phyloP scores from a whole-genome alignment of 228 moss, liverwort and hornwort genomes.

The Sphagnum fallax region DNA sequence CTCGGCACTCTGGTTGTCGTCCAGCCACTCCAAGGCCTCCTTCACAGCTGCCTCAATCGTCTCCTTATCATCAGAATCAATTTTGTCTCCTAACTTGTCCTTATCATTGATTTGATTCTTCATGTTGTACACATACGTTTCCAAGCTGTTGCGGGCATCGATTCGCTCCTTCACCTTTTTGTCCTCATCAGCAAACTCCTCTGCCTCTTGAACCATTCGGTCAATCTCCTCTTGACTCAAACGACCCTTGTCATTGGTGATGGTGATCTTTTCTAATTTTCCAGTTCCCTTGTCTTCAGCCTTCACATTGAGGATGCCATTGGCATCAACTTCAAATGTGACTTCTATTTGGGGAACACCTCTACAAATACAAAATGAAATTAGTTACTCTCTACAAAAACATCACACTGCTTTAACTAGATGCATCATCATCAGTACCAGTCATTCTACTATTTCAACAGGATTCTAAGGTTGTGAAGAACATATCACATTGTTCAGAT shows the following conservation, averaged over 20 bases:
- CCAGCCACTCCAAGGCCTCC: conserved; percentile 61
- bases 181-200: conserved; percentile 65
- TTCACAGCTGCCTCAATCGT: conserved; percentile 55
- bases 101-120: conserved; percentile 44
- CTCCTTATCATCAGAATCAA: conserved; percentile 55
- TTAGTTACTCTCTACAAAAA: too few relatives aligned
- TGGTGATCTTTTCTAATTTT: conserved; percentile 85
- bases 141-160: conserved; percentile 51
- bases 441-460: not conserved
- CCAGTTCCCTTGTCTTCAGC: conserved; percentile 93
- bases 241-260: conserved; percentile 62
- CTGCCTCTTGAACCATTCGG: conserved; percentile 58
- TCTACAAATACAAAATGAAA: conserved; percentile 1
- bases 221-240: conserved; percentile 58
- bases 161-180: conserved; percentile 70
- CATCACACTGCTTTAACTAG: too few relatives aligned
- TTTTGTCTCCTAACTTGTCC: conserved; percentile 57
- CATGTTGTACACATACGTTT: conserved; percentile 71
- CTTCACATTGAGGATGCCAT: conserved; percentile 85
- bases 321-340: conserved; percentile 54
- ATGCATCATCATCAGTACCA: not conserved
- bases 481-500: not conserved
- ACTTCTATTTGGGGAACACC: conserved; percentile 55
- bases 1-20: conserved; percentile 60
- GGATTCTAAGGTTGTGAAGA: not conserved